phyloP scores from a whole-genome alignment of 148 eudicot genomes.

The Linanthus parryae region DNA sequence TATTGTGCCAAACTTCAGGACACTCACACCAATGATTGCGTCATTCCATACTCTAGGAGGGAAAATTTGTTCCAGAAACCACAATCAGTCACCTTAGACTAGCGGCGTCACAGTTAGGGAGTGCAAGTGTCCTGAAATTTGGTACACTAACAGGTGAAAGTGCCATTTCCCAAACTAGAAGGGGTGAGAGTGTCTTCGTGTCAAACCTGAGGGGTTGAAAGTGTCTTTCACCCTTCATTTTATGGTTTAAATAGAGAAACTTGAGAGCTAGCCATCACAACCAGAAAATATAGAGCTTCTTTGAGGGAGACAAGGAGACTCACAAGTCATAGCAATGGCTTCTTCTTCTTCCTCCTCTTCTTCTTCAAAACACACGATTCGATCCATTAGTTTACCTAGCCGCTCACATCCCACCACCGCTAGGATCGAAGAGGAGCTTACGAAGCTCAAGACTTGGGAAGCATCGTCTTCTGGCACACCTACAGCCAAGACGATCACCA shows the following conservation, averaged over 20 bases:
- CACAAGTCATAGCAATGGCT: slow-evolving; percentile 27
- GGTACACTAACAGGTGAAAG: no score
- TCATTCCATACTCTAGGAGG: no score
- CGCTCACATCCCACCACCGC: slow-evolving; percentile 13
- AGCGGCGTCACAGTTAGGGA: no score
- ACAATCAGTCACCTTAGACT: no score
- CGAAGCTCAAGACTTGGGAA: slow-evolving; percentile 11
- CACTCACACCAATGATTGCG: no score
- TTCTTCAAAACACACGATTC: slow-evolving; percentile 5
- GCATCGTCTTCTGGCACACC: slow-evolving; percentile 1
- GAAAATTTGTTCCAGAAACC: no score
- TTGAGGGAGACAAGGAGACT: slow-evolving; percentile 20
- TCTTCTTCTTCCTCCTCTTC: neutral
- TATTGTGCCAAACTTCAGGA: no score
- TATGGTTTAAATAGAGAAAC: neutral
- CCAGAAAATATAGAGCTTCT: slow-evolving; percentile 29
- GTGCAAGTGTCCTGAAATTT: no score
- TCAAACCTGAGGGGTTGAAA: no score
- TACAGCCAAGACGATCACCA: slow-evolving; percentile 1
- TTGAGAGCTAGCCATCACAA: slow-evolving; percentile 10
- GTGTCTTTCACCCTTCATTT: no score
- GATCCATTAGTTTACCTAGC: slow-evolving; percentile 17
- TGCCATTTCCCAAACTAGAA: no score
- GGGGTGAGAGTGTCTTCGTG: no score
- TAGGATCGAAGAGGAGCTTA: slow-evolving; percentile 15